Conservation (phyloP, 2,329 filamentous ascomycete genomes). For the Epichloe gansuensis region DNA sequence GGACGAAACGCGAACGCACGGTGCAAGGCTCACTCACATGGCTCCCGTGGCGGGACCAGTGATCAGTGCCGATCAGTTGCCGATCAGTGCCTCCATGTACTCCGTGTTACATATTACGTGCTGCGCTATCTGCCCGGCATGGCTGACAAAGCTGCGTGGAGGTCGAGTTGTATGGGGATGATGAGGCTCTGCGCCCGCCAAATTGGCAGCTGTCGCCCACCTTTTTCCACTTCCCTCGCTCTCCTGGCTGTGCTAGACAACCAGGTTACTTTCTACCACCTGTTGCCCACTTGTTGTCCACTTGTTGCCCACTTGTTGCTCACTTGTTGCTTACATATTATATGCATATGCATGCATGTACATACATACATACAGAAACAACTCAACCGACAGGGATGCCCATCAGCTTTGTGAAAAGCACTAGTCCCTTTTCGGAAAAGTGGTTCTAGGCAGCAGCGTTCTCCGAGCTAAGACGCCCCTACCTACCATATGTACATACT, state of each 20-base stretch:
- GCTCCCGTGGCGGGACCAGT: background rate
- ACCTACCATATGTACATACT: too few relatives aligned
- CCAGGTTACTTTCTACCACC: too few relatives aligned
- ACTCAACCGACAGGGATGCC: conserved; percentile 8
- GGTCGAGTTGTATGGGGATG: background rate
- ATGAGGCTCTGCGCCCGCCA: conserved; percentile 3
- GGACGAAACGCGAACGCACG: background rate
- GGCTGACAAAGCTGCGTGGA: background rate
- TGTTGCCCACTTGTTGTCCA: background rate
- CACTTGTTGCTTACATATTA: too few relatives aligned
- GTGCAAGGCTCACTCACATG: background rate
- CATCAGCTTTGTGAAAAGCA: conserved; percentile 7
- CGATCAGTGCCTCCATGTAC: background rate
- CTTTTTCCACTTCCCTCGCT: background rate
- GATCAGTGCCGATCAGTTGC: background rate
- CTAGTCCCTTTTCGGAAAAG: conserved; percentile 7
- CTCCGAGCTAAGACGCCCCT: conserved; percentile 10
- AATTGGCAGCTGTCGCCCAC: background rate
- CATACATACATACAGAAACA: background rate
- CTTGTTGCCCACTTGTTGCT: too few relatives aligned
- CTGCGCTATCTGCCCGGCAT: background rate
- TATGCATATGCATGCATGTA: too few relatives aligned
- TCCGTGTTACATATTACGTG: background rate
- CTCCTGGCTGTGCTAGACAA: too few relatives aligned
- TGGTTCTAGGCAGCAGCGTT: conserved; percentile 13